A percentile compares a stretch with the other conserved stretches of the same genome.
Conservation (phyloP, 2,329 filamentous ascomycete species). For the Coniochaeta sp. region DNA sequence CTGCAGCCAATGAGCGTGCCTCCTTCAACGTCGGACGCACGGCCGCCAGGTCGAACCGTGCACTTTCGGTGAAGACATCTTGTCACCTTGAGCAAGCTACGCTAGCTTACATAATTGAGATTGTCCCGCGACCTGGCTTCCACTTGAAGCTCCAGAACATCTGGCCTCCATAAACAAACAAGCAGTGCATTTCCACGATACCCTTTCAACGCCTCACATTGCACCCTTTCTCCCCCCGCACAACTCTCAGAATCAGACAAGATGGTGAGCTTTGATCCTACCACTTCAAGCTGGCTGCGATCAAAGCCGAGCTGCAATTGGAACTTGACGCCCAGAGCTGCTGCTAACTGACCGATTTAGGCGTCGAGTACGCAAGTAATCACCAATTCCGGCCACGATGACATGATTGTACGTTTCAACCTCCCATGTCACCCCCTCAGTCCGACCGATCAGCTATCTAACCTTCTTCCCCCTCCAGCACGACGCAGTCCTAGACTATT, state of each 20-base stretch:
- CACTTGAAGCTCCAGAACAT: neutral
- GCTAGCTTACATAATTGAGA: neutral
- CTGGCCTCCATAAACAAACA: neutral
- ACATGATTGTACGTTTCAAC: conserved; percentile 85
- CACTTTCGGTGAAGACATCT: neutral
- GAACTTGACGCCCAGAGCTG: neutral
- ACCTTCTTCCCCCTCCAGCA: conserved; percentile 48
- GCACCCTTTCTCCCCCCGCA: neutral
- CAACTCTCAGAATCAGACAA: neutral
- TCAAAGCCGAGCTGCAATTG: too few relatives aligned
- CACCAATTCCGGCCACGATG: conserved; percentile 86
- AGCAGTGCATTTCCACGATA: neutral
- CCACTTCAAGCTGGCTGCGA: neutral
- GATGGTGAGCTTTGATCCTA: neutral
- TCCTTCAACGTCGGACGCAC: neutral
- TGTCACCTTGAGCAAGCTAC: too few relatives aligned
- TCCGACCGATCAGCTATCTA: conserved; percentile 5
- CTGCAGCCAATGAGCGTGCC: neutral
- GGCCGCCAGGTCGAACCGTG: neutral
- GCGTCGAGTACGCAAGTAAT: conserved; percentile 59
- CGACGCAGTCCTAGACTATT: conserved; percentile 98
- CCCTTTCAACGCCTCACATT: neutral
- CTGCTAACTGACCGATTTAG: conserved; percentile 17
- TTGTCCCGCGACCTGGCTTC: neutral
- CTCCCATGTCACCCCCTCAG: neutral